Evolutionary conservation across 139 green algal species (phyloP), one percentile per base, ranked within the genome.

Genomic region (Monoraphidium neglectum): DNA sequence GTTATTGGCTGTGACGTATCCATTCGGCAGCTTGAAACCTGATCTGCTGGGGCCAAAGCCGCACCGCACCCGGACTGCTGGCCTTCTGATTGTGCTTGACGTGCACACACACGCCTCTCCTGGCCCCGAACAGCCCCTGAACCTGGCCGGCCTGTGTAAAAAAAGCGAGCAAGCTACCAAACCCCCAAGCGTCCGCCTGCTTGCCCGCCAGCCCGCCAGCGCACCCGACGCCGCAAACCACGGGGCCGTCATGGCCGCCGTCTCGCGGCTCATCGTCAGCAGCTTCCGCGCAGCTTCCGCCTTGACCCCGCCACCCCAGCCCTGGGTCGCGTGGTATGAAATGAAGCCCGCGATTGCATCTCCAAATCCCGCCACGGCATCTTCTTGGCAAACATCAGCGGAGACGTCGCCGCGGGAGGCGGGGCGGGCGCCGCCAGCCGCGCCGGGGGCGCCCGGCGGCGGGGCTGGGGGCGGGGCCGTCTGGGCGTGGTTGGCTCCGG

Each of bases 161-260:
- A n/a, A n/a, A n/a, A n/a, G n/a, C n/a, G n/a, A n/a, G n/a, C n/a
- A n/a, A n/a, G n/a, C n/a, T n/a, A n/a, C n/a, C n/a, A n/a, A n/a
- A n/a, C n/a, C n/a, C n/a, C n/a, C n/a, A n/a, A n/a, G n/a, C n/a
- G n/a, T n/a, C n/a, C n/a, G n/a, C n/a, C n/a, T n/a, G n/a, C n/a
- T n/a, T n/a, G n/a, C n/a, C n/a, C n/a, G n/a, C n/a, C n/a, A n/a
- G n/a, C n/a, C n/a, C n/a, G n/a, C n/a, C n/a, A n/a, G n/a, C 73
- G 16, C 62, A 79, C 73, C 73, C 60, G 62, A 72, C 12, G 73
- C 73, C 61, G 71, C 71, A 63, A 79, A 79, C 43, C 71, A 79
- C 2, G 73, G 73, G 24, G 46, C 73, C 15, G 72, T 10, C 62
- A 72, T 26, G 61, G 72, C 73, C 13, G 73, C 73, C 4, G 73